Conservation (phyloP, 805 yeast species). For the Monosporozyma solicola region DNA sequence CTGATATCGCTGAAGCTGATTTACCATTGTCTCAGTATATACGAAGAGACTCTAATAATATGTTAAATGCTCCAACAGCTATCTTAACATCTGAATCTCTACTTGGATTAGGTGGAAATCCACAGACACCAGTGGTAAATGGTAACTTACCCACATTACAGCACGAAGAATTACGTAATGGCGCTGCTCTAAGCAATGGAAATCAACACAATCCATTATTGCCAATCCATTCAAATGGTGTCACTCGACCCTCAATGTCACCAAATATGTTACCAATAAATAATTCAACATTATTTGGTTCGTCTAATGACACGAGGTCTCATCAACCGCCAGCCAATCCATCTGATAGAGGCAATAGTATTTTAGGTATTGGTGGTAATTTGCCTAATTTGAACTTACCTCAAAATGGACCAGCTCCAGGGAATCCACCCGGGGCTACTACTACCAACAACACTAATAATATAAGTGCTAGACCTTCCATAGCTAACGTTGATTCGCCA, state of each 20-base stretch:
- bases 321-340: neutral
- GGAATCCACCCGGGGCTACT: neutral
- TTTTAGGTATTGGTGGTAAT: conserved; percentile 1
- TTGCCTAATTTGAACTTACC: neutral
- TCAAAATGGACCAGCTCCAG: neutral
- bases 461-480: neutral
- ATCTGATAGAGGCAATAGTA: neutral
- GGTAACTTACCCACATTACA: neutral
- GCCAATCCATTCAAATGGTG: neutral
- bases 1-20: conserved; percentile 5
- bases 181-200: neutral
- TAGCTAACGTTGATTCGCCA: neutral
- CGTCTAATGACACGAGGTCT: neutral
- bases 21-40: conserved; percentile 6
- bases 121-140: neutral
- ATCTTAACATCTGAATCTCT: neutral
- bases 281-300: neutral
- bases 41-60: neutral
- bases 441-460: neutral
- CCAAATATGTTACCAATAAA: neutral
- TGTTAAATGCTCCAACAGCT: conserved; percentile 2
- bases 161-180: neutral
- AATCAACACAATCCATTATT: neutral
- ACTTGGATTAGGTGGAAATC: neutral
- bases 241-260: neutral